phyloP scores from a whole-genome alignment of 2,329 filamentous ascomycete species.

The Fusarium sp. region DNA sequence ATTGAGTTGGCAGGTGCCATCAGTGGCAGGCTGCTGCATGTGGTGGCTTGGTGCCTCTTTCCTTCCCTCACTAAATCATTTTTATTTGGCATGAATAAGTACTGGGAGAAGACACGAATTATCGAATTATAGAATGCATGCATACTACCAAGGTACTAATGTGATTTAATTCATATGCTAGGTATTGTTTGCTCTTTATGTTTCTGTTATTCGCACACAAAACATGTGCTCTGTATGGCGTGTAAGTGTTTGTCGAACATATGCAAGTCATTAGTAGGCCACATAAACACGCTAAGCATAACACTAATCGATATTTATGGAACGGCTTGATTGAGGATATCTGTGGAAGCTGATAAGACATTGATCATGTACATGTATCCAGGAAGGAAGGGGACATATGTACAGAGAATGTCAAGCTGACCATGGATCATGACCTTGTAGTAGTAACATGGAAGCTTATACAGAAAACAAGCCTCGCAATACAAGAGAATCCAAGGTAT shows the following conservation, averaged over 20 bases:
- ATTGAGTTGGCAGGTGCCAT: slow-evolving; percentile 37
- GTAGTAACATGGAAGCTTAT: neutral
- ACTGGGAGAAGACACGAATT: neutral
- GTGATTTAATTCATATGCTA: neutral
- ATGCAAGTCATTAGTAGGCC: neutral
- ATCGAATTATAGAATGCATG: neutral
- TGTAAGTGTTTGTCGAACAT: neutral
- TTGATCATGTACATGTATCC: neutral
- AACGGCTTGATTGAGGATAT: neutral
- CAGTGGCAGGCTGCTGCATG: slow-evolving; percentile 29
- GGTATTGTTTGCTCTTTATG: neutral
- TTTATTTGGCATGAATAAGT: neutral
- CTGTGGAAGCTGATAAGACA: neutral
- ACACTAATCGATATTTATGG: neutral
- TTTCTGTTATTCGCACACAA: neutral
- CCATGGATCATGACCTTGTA: neutral
- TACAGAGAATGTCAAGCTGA: neutral
- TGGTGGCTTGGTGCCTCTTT: slow-evolving; percentile 25
- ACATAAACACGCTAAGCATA: neutral
- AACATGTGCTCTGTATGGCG: neutral
- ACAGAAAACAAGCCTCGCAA: neutral
- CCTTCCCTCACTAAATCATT: slow-evolving; percentile 14
- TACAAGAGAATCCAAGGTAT: neutral
- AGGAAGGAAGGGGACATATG: neutral
- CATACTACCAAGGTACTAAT: no score